Evolutionary conservation across 2,329 filamentous ascomycete species (phyloP).

Genomic region (Nothopassalora personata): DNA sequence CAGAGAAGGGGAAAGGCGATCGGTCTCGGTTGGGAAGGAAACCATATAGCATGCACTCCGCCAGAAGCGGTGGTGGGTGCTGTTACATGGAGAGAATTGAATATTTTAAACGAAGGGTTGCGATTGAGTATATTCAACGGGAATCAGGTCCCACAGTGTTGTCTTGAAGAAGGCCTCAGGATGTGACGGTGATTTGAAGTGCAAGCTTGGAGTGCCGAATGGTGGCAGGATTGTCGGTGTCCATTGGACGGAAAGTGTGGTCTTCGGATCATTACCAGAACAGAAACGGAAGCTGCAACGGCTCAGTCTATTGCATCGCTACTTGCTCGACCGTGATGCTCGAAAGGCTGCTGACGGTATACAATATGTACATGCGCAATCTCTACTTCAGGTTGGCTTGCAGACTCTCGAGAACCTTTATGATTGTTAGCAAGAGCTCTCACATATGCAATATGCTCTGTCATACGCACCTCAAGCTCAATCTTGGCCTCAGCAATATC

Average conservation of each 20-base stretch:
- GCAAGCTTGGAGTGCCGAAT: too few relatives aligned
- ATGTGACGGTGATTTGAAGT: background rate
- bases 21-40: background rate
- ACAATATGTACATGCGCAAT: constrained; percentile 23
- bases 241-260: background rate
- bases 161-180: background rate
- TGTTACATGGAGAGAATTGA: background rate
- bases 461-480: constrained; percentile 77
- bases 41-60: background rate
- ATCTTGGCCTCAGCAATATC: constrained; percentile 99
- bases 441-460: constrained; percentile 22
- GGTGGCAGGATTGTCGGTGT: too few relatives aligned
- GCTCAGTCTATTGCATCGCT: constrained; percentile 3
- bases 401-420: constrained; percentile 74
- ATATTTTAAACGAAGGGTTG: background rate
- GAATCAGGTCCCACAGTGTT: too few relatives aligned
- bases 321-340: constrained; percentile 3
- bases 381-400: constrained; percentile 74
- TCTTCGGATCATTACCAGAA: background rate
- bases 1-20: background rate
- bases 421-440: constrained; percentile 5
- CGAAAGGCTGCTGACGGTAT: constrained; percentile 19
- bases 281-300: background rate
- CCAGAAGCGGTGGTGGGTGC: background rate
- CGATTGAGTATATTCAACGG: too few relatives aligned